Evolutionary conservation across 306 rosid genomes (phyloP).

Genomic region (Inga leiocalycina): DNA sequence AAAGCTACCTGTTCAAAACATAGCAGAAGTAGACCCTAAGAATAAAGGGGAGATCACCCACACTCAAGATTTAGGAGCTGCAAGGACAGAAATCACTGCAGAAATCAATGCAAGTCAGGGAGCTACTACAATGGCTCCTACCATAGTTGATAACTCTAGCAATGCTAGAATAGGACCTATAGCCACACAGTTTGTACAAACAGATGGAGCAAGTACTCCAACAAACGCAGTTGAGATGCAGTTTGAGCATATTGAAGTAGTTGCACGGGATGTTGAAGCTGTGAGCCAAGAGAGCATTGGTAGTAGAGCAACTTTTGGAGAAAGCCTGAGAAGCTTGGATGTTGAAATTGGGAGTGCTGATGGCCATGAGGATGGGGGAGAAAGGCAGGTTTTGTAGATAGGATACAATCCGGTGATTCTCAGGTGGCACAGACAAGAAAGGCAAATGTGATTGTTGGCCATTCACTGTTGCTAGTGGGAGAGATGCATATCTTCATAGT

Average conservation of each 20-base stretch:
- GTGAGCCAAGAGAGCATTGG: slow-evolving; percentile 98
- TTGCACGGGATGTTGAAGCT: slow-evolving; percentile 92
- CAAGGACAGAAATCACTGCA: slow-evolving; percentile 52
- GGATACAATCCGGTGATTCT: slow-evolving; percentile 67
- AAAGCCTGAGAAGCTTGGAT: slow-evolving; percentile 95
- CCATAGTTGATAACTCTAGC: slow-evolving; percentile 38
- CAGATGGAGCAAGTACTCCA: slow-evolving; percentile 52
- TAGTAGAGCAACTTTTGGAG: slow-evolving; percentile 97
- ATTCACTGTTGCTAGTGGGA: slow-evolving; percentile 69
- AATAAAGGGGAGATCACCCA: slow-evolving; percentile 53
- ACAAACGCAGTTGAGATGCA: slow-evolving; percentile 82
- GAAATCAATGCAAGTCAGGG: slow-evolving; percentile 59
- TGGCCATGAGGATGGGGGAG: slow-evolving; percentile 95
- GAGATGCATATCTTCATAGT: slow-evolving; percentile 88
- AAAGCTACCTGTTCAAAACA: slow-evolving; percentile 57
- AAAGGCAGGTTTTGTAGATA: slow-evolving; percentile 78
- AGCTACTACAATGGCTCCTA: slow-evolving; percentile 41
- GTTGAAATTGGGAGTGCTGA: slow-evolving; percentile 98
- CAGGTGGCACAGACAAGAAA: slow-evolving; percentile 81
- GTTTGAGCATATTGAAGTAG: slow-evolving; percentile 75
- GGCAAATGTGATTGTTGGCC: slow-evolving; percentile 59
- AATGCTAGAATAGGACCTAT: slow-evolving; percentile 52
- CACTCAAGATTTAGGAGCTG: slow-evolving; percentile 51
- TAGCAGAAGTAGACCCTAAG: slow-evolving; percentile 46
- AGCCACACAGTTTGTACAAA: slow-evolving; percentile 53